Evolutionary conservation across 345 rosid species (phyloP).

Genomic region (Gossypium anomalum): DNA sequence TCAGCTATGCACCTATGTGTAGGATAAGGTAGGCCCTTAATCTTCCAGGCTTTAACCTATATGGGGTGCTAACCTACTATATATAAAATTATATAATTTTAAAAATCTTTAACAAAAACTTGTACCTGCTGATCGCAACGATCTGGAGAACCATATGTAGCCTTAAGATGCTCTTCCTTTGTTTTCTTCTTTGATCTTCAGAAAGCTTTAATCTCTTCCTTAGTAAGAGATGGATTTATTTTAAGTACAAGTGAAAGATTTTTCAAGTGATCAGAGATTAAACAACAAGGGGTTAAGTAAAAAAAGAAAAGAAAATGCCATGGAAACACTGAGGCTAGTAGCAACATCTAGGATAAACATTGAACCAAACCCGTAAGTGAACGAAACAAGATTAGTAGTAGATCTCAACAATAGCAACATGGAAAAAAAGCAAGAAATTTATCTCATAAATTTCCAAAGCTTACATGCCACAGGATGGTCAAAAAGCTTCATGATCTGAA

Average conservation of each 20-base stretch:
- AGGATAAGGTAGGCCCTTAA: too few species aligned
- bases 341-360: conserved; percentile 2
- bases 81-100: too few species aligned
- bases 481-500: conserved; percentile 89
- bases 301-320: background rate
- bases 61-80: too few species aligned
- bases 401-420: background rate
- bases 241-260: conserved; percentile 35
- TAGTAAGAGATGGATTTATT: conserved; percentile 65
- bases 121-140: background rate
- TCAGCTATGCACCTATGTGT: too few species aligned
- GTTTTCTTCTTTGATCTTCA: conserved; percentile 62
- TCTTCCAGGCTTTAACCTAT: too few species aligned
- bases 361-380: background rate
- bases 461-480: conserved; percentile 98
- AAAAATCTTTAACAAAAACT: too few species aligned
- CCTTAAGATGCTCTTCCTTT: conserved; percentile 51
- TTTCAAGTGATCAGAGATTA: background rate
- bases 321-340: too few species aligned
- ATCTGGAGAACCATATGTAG: conserved; percentile 29
- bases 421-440: background rate
- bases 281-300: background rate
- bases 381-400: conserved; percentile 1
- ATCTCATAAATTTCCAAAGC: conserved; percentile 30
- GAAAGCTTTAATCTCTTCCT: conserved; percentile 66